Base-by-base conservation (phyloP, 2,329 filamentous ascomycete genomes). In the Aspergillus spinulosporus region DNA sequence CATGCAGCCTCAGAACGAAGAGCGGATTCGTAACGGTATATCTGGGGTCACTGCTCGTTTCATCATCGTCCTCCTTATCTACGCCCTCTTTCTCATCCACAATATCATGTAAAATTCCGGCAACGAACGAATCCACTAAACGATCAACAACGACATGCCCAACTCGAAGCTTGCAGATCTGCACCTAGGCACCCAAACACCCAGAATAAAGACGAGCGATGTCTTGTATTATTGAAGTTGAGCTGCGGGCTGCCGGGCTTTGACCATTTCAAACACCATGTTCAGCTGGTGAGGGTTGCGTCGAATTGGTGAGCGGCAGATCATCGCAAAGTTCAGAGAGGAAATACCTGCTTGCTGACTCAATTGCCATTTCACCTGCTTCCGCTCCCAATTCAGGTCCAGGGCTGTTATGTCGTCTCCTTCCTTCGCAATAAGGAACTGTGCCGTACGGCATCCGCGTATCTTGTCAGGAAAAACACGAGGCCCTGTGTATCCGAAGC, bases 1-100 rank as follows among this genome's bases (percentile, higher is more conserved):
- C 45, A 15, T 36, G 32, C 14, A 54, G 46, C 9, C 28, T 34
- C 14, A 49, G 49, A 5, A 57, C 45, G n/a, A 52, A 52, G n/a
- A 37, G 42, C 11, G 49, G 54, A n/a, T 57, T 52, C 5, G 39
- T 39, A 21, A 42, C 54, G 6, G 52, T 37, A 12, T 37, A 37
- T 4, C 34, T 12, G 34, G 11, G n/a, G 7, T 37, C 34, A 12
- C 9, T 9, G 34, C 11, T 36, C 44, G 37, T 49, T 49, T 57
- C 49, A 7, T 21, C 36, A 3, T 31, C 31, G 11, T 43, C 4
- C 6, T 44, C 2, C 15, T 39, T 26, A 28, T 3, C 12, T 3
- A 7, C 12, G 43, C 14, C 43, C 4, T 3, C 26, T 4, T 12
- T 12, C 21, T 9, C 43, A 14, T 31, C 26, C 8, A 12, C 28